phyloP scores from a whole-genome alignment of 129 eudicot genomes.

The Artemisia tridentata region DNA sequence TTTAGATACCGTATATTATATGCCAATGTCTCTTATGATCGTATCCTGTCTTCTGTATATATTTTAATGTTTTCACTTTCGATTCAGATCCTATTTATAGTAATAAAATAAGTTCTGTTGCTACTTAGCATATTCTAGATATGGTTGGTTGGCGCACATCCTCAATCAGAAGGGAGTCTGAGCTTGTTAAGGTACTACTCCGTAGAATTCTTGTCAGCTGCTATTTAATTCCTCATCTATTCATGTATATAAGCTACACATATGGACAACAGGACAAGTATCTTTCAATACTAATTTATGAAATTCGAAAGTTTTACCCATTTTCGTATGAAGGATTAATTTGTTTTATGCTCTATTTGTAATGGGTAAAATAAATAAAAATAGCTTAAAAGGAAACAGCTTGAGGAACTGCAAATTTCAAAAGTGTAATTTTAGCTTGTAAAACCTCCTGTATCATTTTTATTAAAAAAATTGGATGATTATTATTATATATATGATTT shows the following conservation, averaged over 20 bases:
- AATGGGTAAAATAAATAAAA: neutral
- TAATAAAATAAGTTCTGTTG: neutral
- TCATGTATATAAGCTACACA: neutral
- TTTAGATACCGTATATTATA: conserved; percentile 82
- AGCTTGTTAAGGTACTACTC: conserved; percentile 68
- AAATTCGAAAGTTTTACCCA: neutral
- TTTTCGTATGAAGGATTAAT: neutral
- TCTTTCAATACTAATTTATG: neutral
- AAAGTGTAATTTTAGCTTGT: neutral
- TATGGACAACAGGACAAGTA: neutral
- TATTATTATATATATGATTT: no score
- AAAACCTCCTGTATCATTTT: neutral
- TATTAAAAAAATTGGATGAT: neutral
- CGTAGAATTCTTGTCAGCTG: neutral
- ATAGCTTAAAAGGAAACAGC: neutral
- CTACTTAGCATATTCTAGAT: conserved; percentile 55
- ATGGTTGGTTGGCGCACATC: conserved; percentile 99
- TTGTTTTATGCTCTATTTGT: neutral
- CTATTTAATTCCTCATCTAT: neutral
- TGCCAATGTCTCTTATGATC: conserved; percentile 92
- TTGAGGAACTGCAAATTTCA: neutral
- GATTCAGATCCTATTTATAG: neutral
- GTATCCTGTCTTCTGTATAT: conserved; percentile 62
- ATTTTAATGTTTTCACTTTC: neutral
- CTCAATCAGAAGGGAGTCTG: conserved; percentile 90